Base-by-base conservation (phyloP, 306 rosid species). In the Prunus fruticosa region DNA sequence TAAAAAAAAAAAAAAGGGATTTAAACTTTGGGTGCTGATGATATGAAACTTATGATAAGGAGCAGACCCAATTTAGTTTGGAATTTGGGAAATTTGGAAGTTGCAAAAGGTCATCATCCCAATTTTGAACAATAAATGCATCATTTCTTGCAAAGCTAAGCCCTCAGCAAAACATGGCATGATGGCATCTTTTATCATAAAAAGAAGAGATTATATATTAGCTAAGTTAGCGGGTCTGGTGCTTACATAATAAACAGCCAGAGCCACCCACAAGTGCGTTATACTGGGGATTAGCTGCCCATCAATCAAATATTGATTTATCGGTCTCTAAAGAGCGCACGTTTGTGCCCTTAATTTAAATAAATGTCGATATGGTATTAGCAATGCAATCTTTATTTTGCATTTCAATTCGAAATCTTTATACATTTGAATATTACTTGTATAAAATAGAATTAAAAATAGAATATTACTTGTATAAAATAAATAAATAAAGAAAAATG, bases 391-490 rank as follows among this genome's bases (percentile, higher is more conserved):
- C 0, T 1, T 32, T 5, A 32, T 32, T 30, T 0, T 30, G 34
- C 1, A 3, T 32, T 1, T 32, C 1, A 0, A 34, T 34, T 5
- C 1, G 38, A 32, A n/a, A n/a, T n/a, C n/a, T n/a, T n/a, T n/a
- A n/a, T n/a, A n/a, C n/a, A n/a, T n/a, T n/a, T n/a, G 0, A 32
- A 32, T 32, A 6, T 34, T 0, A 0, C 2, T 1, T 5, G 0
- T 34, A 34, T 34, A 34, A 5, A 34, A 32, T 5, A 32, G n/a
- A n/a, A n/a, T n/a, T n/a, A n/a, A n/a, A n/a, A n/a, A n/a, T n/a
- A 32, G 0, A 32, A 32, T 32, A 6, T 34, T 0, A 0, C 2
- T 1, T 5, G 0, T 34, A 34, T 34, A 34, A 5, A 34, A 32
- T 5, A 32, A 32, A 5, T 1, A 1, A 34, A 6, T 5, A 0